Percentiles rank a stretch among this genome's conserved stretches.
Conservation (phyloP, 805 yeast genomes). For the Ogataea naganishii region DNA sequence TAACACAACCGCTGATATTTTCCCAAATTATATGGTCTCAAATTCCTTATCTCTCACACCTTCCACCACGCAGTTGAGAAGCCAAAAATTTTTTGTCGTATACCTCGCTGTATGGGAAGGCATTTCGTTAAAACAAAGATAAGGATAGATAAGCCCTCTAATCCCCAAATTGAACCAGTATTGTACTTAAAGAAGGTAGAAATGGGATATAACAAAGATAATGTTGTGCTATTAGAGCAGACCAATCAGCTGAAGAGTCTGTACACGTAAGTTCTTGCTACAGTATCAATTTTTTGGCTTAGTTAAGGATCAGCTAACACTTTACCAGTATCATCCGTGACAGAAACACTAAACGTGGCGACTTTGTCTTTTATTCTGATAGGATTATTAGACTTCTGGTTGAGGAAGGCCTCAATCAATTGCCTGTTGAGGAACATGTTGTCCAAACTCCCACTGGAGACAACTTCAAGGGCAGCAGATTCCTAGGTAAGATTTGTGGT, state of each 20-base stretch:
- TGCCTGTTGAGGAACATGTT: slow-evolving; percentile 68
- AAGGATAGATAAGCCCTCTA: too few relatives aligned
- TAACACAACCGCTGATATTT: too few relatives aligned
- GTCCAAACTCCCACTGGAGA: slow-evolving; percentile 75
- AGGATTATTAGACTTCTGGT: slow-evolving; percentile 88
- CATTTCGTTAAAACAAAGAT: too few relatives aligned
- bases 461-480: slow-evolving; percentile 65
- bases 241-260: slow-evolving; percentile 85
- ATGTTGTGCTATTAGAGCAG: slow-evolving; percentile 70
- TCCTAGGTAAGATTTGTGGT: slow-evolving; percentile 92
- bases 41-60: too few relatives aligned
- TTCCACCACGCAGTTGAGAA: too few relatives aligned
- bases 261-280: slow-evolving; percentile 42
- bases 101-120: too few relatives aligned
- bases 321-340: slow-evolving; percentile 64
- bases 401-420: slow-evolving; percentile 89
- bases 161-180: too few relatives aligned
- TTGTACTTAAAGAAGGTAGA: too few relatives aligned
- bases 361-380: slow-evolving; percentile 91
- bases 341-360: slow-evolving; percentile 71
- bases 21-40: too few relatives aligned
- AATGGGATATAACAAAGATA: too few relatives aligned
- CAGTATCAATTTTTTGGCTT: background rate
- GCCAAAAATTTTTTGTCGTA: too few relatives aligned
- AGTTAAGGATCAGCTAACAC: background rate